Evolutionary conservation across 352 stramenopile genomes (phyloP), one percentile per base, ranked within the genome.

Genomic region (Globisporangium mamillatum): DNA sequence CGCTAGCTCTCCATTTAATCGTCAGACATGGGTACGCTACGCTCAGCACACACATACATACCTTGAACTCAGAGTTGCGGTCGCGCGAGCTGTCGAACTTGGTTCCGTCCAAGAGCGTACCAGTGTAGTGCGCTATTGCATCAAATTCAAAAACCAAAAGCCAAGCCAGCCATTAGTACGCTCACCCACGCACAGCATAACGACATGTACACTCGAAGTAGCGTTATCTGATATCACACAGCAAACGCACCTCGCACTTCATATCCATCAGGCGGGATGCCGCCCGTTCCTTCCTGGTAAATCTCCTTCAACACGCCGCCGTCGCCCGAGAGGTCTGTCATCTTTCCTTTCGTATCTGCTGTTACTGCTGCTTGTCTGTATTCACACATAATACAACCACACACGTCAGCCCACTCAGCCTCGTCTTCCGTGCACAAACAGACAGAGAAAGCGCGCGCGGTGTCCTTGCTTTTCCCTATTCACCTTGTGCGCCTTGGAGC

Each of bases 81-180:
- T 98, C 93, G 66, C 91, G 84, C 60, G 92, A 98, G 71, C 84
- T 96, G 79, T 99, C 96, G 72, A 99, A 99, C 79, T 98, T 98
- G 12, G 83, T 86, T 55, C 96, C 96, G 72, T 98, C 93, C 63
- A 98, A 80, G 55, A 99, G 72, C 64, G 94, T 98, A 22, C 96
- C 96, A 34, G 95, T 98, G 88, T 99, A 99, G 75, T 99, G 96
- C 25, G 94, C 93, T 93, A 12, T 22, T n/a, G 73, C n/a, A 14
- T 66, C 29, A 44, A 22, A 2, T 27, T 5, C 14, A 10, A 24
- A 32, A 22, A n/a, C 20, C 22, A 32, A 14, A 41, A 24, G 25
- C 54, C 14, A 41, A 24, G 7, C n/a, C n/a, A 56, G 27, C 20
- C 2, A 36, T 61, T 22, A 61, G 29, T 46, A 61, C 32, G 29